Base-by-base conservation (phyloP, 208 protist genomes). In the Phytomonas sp. region DNA sequence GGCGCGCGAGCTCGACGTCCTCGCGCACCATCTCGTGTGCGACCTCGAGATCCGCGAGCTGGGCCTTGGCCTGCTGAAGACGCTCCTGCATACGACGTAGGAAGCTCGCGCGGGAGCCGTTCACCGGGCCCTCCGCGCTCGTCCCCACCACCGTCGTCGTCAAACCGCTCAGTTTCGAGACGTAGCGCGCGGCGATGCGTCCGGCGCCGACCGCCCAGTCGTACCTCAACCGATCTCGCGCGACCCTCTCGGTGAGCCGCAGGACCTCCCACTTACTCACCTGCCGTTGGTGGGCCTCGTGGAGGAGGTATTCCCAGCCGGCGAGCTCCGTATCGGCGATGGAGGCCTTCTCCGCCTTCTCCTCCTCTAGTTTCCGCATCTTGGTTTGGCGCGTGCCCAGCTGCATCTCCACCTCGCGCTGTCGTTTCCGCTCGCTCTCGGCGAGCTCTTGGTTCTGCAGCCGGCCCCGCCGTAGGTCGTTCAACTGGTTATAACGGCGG, bases 21-120 rank as follows among this genome's bases (percentile, higher is more conserved):
- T 86, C 88, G 10, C 78, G 79, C 66, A 94, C 86, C 79, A 94
- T 88, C 60, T 84, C 83, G 62, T 89, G 84, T 6, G 88, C 88
- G 12, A 77, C 67, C 68, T 80, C 84, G n/a, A 94, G 79, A 61
- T 94, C 86, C 2, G 74, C 73, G 34, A 91, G 66, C 71, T 90
- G 86, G 34, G 70, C 66, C 19, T 78, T 78, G 14, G 79, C 77
- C 60, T 84, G 61, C 16, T 68, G 66, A 4, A 90, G 71, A 7
- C 66, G 66, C n/a, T 73, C 66, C 4, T 71, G 77, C 65, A 90
- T 73, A 37, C 86, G 77, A 59, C 72, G 74, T 73, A 76, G 40
- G 52, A 71, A 68, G 63, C 69, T 19, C 12, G 37, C 49, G 42
- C 33, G 70, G 14, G 59, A 34, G 42, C 30, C 71, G 7, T 52